Percentiles rank a stretch among this genome's conserved stretches.
Evolutionary conservation across 306 rosid species (phyloP).

Genomic region (Gastrolobium villosum): DNA sequence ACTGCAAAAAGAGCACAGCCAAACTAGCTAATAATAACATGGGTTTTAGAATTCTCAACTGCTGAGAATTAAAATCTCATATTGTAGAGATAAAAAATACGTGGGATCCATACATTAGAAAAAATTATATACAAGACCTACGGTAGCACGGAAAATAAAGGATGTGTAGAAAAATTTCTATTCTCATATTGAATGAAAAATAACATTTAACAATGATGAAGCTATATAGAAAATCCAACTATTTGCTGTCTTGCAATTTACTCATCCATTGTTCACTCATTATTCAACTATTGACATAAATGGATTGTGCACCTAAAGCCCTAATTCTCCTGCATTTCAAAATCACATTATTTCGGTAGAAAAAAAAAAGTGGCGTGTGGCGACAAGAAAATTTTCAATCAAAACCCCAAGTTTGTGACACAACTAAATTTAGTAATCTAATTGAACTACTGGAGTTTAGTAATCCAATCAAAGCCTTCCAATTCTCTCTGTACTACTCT

Average conservation of each 20-base stretch:
- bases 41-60: too few species aligned
- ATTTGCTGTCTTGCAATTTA: conserved; percentile 4
- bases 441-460: background rate
- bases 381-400: background rate
- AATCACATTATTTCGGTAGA: background rate
- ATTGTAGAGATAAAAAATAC: too few species aligned
- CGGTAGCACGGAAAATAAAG: too few species aligned
- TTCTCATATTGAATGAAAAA: too few species aligned
- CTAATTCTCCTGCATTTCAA: background rate
- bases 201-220: background rate
- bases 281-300: background rate
- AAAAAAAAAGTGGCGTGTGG: too few species aligned
- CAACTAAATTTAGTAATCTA: background rate
- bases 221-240: background rate
- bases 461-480: background rate
- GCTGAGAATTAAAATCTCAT: too few species aligned
- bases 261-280: background rate
- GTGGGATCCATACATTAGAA: too few species aligned
- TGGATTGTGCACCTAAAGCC: background rate
- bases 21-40: background rate
- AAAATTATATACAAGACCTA: too few species aligned
- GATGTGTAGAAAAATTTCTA: too few species aligned
- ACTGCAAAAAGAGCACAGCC: conserved; percentile 25
- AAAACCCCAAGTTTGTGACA: background rate
- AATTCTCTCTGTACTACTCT: background rate